Base-by-base conservation (phyloP, 2,329 filamentous ascomycete genomes). In the Orbilia quercus region DNA sequence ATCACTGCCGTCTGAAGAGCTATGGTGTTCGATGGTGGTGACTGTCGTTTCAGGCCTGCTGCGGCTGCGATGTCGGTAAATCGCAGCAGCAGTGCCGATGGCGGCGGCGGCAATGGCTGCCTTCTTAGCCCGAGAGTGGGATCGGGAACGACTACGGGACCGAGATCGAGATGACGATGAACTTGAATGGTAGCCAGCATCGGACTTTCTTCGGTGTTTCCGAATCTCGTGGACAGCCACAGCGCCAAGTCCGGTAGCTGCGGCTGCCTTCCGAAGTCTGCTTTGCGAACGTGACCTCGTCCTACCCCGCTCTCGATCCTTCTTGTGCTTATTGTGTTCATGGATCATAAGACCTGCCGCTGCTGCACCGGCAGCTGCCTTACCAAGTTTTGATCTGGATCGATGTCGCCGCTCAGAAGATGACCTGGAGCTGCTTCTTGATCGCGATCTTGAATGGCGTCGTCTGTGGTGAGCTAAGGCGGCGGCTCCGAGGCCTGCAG, bases 241-340 rank as follows among this genome's bases (percentile, higher is more conserved):
- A 36, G 70, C 63, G 51, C 64, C 70, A 74, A 74, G 55, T 54
- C 70, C 70, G 38, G 63, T 69, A 64, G 64, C 70, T 38, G 70
- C 70, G 25, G 70, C 70, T 14, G 63, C 70, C 38, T 69, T 74
- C 14, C 70, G 51, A 54, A 74, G 51, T 48, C 63, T 74, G 42
- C 70, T 69, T 20, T 74, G 62, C 22, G 63, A 69, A 54, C 62
- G 62, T 69, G 70, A 74, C 57, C 63, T 63, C 11, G 70, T 74
- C 28, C 70, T 53, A 59, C 70, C 63, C 45, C 63, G 70, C 57
- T 74, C 70, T 63, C 69, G 60, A 12, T 73, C 69, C 40, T 40
- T 64, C 54, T 73, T 73, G 40, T 73, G 69, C 54, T 73, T 73
- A 48, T 73, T 73, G 36, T 73, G 69, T 34, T 73, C 69, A 23